Evolutionary conservation across 768 basidiomycete genomes (phyloP), one percentile per base, ranked within the genome.

Genomic region (Mycena rosella): DNA sequence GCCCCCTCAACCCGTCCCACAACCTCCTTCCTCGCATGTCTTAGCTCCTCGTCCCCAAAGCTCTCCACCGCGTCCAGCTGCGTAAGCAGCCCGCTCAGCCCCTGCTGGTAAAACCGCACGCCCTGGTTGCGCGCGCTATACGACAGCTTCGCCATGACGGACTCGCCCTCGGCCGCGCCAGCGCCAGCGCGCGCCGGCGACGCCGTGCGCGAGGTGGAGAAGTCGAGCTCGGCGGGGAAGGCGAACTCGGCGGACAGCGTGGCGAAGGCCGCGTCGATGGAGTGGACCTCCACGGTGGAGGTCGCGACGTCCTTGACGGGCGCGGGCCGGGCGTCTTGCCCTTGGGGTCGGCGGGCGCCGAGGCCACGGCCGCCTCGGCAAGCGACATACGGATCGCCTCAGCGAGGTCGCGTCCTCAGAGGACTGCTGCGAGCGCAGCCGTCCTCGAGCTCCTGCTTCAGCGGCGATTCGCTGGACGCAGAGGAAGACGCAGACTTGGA

Each of bases 51-150:
- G 67, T 89, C 87, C 4, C 91, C 92, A 54, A 80, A 83, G 68
- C 88, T 90, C 34, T 88, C 84, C 30, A 93, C 81, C 0, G 81
- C 83, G 71, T 93, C 92, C 27, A 93, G 81, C 66, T 83, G 80
- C 14, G 81, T 72, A 22, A 94, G 77, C 27, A 94, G 81, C 44
- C 82, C 78, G 56, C 82, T 82, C n/a, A 93, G 78, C 22, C 85
- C 83, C 70, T 91, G 84, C 70, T 89, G 87, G 77, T 91, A 89
- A 68, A 82, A 84, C 60, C 88, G 88, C 42, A 93, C 78, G 0
- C 88, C 84, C 29, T 86, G 84, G 75, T 92, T 93, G 52, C 75
- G 78, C 13, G 86, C 71, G 29, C 87, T 88, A 80, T 86, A 92
- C 5, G 87, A 81, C 13, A 94, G 84, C 40, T 78, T 78, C 9